Base-by-base conservation (phyloP, 495 filamentous ascomycete genomes). In the Immersiella caudata region DNA sequence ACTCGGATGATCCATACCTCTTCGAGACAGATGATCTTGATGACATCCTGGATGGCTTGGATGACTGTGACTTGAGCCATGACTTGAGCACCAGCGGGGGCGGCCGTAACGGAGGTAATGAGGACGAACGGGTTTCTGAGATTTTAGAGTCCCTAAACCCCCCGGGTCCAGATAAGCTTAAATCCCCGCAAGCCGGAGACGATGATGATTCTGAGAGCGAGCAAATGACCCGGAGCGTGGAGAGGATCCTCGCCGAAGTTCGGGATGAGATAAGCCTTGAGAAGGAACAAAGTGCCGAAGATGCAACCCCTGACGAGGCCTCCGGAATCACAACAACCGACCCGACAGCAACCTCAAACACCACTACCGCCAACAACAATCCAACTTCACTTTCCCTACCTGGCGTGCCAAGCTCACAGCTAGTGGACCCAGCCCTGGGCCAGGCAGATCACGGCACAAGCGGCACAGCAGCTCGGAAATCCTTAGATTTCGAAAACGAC, bases 1-100 rank as follows among this genome's bases (percentile, higher is more conserved):
- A 62, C 5, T 25, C 57, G 2, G 57, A 52, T 33, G 51, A 57
- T 21, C 52, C 63, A 18, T 65, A 64, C 27, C 46, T 29, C 29
- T 27, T 65, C 24, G 20, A 46, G 26, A 46, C 29, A 22, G 67
- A 76, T 49, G 77, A 78, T 60, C 68, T 81, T 2, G 76, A 78
- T 60, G 78, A 77, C 60, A 72, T 81, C 25, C 71, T 82, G 2
- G 74, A 70, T 21, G 79, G 77, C 59, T 68, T 79, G 4, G 73
- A 58, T 51, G 73, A 65, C 50, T 60, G 68, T 57, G 63, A 68
- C 22, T 26, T 72, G 62, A 73, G 71, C 27, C 69, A 66, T 35
- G 24, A 52, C 12, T 20, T 46, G n/a, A 18, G 49, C 24, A 29
- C 22, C 1, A 29, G 20, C 20, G 26, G 21, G 18, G 3, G 24